These are phyloP conservation scores for Nemania serpens DNA, from an alignment of 2,329 filamentous ascomycete genomes.

Conservation along the genomic window DNA sequence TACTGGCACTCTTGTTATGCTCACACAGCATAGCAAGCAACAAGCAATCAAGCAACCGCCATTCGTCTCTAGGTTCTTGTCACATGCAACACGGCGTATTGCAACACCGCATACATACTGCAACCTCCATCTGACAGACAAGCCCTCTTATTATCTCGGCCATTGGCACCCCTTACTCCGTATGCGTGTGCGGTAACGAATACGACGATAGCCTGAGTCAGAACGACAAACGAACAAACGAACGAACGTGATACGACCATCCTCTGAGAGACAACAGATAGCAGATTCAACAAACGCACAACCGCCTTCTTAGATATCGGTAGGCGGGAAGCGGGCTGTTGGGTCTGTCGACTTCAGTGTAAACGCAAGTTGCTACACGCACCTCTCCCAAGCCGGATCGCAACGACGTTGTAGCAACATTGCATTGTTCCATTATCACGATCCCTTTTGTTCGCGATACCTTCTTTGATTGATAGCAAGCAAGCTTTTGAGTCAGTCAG, in stretches of 20 bases:
- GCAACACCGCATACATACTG: conserved; percentile 6
- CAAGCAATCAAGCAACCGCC: conserved; percentile 14
- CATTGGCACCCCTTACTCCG: background rate
- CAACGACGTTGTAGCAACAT: background rate
- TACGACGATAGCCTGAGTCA: conserved; percentile 25
- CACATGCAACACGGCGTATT: conserved; percentile 4
- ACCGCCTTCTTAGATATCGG: background rate
- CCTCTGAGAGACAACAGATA: background rate
- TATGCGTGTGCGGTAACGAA: conserved; percentile 7
- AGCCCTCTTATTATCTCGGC: conserved; percentile 3
- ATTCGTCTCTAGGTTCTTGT: background rate
- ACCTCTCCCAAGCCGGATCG: background rate
- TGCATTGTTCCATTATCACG: background rate
- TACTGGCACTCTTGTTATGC: conserved; percentile 3
- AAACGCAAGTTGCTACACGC: too few species aligned
- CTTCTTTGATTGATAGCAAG: background rate
- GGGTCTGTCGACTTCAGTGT: too few species aligned
- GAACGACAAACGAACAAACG: conserved; percentile 20
- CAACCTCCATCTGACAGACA: conserved; percentile 20
- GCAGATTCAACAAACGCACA: background rate
- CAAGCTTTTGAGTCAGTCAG: conserved; percentile 11
- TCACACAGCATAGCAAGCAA: conserved; percentile 4
- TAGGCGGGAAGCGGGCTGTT: background rate
- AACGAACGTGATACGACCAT: conserved; percentile 10
- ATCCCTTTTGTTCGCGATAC: background rate